These are phyloP conservation scores for Elongisporangium undulatum DNA, from an alignment of 352 stramenopile species.

Conservation along the genomic window DNA sequence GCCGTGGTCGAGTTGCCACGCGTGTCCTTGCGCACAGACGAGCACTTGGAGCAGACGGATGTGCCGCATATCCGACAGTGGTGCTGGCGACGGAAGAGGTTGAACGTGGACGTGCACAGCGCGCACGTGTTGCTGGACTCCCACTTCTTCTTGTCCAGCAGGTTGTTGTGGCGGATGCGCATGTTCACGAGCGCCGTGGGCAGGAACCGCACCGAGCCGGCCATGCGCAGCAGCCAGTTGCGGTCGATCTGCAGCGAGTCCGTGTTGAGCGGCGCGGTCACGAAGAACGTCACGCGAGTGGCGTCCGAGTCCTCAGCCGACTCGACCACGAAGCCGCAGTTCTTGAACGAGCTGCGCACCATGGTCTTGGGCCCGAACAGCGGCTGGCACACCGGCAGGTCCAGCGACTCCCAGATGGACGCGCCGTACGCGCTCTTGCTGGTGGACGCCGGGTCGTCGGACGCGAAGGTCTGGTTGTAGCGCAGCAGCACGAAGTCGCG, in stretches of 20 bases:
- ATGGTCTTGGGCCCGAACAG: conserved; percentile 49
- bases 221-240: conserved; percentile 57
- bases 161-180: conserved; percentile 57
- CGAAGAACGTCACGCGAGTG: conserved; percentile 76
- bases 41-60: conserved; percentile 77
- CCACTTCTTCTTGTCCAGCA: conserved; percentile 59
- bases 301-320: conserved; percentile 53
- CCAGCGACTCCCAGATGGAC: conserved; percentile 62
- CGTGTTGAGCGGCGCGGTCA: conserved; percentile 36
- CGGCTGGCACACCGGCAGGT: conserved; percentile 44
- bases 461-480: conserved; percentile 58
- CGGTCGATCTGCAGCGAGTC: conserved; percentile 35
- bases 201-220: conserved; percentile 42
- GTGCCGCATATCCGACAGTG: conserved; percentile 76
- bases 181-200: conserved; percentile 69
- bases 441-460: conserved; percentile 22
- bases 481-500: conserved; percentile 81
- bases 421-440: conserved; percentile 38
- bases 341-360: conserved; percentile 33
- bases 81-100: conserved; percentile 64
- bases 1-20: conserved; percentile 23
- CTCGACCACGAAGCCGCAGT: conserved; percentile 78
- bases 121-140: conserved; percentile 48
- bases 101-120: conserved; percentile 63
- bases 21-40: conserved; percentile 39